phyloP scores from a whole-genome alignment of 305 asterid species.

The Fraxinus sp. region DNA sequence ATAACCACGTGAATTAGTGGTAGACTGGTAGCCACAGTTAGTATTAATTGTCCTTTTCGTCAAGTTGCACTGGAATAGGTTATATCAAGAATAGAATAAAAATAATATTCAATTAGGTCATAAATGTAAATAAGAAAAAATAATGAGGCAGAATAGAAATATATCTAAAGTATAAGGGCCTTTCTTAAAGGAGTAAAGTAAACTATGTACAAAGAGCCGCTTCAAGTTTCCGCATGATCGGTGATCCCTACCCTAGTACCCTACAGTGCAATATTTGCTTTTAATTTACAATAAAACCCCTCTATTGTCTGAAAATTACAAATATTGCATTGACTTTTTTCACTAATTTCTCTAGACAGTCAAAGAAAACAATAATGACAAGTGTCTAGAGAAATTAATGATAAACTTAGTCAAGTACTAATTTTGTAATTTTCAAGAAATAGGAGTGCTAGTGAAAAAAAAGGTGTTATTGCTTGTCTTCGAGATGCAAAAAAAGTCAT shows the following conservation, averaged over 20 bases:
- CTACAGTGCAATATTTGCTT: conserved; percentile 8
- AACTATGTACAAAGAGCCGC: conserved; percentile 30
- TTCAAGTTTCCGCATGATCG: conserved; percentile 40
- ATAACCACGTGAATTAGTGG: not conserved
- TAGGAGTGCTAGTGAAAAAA: not conserved
- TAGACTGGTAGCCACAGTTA: not conserved
- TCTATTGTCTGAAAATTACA: not conserved
- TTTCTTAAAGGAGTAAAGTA: not conserved
- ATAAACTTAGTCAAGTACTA: not conserved
- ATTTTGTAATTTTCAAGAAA: not conserved
- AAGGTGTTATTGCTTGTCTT: not conserved
- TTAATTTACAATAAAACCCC: not conserved
- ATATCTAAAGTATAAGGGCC: conserved; percentile 23
- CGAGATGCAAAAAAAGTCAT: not conserved
- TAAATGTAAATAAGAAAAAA: not conserved
- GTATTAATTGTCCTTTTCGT: not conserved
- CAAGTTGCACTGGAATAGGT: conserved; percentile 11
- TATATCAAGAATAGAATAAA: not conserved
- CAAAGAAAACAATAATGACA: not conserved
- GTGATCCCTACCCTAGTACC: too few species aligned
- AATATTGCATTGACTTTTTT: not conserved
- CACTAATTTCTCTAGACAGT: not conserved
- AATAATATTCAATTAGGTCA: not conserved
- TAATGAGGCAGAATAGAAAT: not conserved
- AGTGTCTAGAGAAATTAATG: not conserved